Percentiles rank a stretch among this genome's conserved stretches.
Conservation (phyloP, 352 stramenopile species). For the Pythium rhizo-oryzae region DNA sequence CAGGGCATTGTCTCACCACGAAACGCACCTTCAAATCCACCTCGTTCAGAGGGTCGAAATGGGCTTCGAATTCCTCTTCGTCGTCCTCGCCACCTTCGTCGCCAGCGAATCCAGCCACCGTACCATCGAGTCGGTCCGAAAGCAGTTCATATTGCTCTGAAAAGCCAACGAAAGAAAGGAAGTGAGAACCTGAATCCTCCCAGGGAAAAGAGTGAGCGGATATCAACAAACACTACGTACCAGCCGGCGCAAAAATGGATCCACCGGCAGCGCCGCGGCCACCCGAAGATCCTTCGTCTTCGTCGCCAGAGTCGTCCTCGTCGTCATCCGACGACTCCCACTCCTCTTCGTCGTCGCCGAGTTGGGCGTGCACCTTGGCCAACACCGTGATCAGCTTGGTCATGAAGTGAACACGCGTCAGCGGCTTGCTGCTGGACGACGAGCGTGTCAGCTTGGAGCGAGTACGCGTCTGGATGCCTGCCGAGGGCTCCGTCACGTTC, state of each 20-base stretch:
- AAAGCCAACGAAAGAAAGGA: neutral
- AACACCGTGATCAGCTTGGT: constrained; percentile 78
- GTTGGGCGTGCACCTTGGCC: constrained; percentile 67
- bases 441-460: constrained; percentile 57
- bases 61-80: constrained; percentile 79
- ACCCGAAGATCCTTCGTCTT: constrained; percentile 38
- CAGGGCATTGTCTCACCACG: no score
- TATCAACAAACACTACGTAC: constrained; percentile 37
- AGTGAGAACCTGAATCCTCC: neutral
- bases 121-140: constrained; percentile 60
- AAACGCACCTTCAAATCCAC: constrained; percentile 69
- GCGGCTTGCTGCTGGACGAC: constrained; percentile 33
- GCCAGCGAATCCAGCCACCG: constrained; percentile 29
- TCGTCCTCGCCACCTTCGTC: constrained; percentile 53
- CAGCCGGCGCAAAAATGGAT: constrained; percentile 74
- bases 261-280: constrained; percentile 2
- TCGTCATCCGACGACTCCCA: constrained; percentile 77
- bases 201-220: no score
- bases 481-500: constrained; percentile 7
- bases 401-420: constrained; percentile 73
- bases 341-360: constrained; percentile 79
- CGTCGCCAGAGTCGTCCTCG: constrained; percentile 71
- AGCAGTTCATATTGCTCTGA: constrained; percentile 71
- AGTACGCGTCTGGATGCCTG: constrained; percentile 46
- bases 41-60: constrained; percentile 82